These are phyloP conservation scores for Prunus davidiana DNA, from an alignment of 306 rosid species.

Conservation along the genomic window DNA sequence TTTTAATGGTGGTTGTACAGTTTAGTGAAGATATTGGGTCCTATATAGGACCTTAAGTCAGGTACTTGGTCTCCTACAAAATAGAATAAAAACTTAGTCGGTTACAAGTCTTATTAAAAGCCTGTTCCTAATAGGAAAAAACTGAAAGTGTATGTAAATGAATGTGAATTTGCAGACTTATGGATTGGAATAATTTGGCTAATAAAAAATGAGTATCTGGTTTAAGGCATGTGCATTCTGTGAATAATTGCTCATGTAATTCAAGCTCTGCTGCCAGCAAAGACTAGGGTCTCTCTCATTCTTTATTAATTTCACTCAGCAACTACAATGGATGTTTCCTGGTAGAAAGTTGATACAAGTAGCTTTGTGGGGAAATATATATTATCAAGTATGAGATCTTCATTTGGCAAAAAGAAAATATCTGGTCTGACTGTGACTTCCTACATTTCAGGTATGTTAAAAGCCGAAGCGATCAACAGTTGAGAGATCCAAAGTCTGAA, in stretches of 20 bases:
- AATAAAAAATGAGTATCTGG: background rate
- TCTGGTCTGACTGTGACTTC: constrained; percentile 1
- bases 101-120: background rate
- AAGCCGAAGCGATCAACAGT: constrained; percentile 85
- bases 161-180: background rate
- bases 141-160: background rate
- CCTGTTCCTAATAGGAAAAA: background rate
- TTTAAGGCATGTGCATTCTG: background rate
- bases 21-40: background rate
- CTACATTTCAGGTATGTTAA: constrained; percentile 70
- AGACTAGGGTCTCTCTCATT: background rate
- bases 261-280: background rate
- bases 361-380: background rate
- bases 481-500: constrained; percentile 35
- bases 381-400: background rate
- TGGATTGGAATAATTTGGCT: background rate
- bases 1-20: background rate
- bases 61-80: background rate
- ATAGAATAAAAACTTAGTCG: too few species aligned
- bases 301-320: background rate
- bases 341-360: background rate
- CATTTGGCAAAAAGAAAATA: background rate
- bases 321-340: background rate
- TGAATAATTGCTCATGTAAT: background rate
- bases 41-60: background rate